phyloP scores from a whole-genome alignment of 2,329 filamentous ascomycete species.

The Cladosporium sp. region DNA sequence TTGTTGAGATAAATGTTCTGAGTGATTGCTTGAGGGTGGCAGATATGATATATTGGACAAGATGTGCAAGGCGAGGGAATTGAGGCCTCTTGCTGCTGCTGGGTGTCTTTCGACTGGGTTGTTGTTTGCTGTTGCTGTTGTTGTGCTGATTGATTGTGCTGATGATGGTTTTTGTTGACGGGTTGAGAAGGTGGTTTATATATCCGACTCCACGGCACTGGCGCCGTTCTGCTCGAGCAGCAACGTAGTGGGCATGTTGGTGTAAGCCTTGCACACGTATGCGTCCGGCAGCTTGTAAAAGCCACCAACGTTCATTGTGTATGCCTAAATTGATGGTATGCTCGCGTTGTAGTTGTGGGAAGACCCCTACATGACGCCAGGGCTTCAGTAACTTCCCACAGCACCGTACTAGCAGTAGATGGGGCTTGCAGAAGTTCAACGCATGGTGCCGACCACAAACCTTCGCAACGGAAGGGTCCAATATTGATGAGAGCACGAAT shows the following conservation, averaged over 20 bases:
- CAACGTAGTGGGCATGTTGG: not conserved
- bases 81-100: conserved; percentile 1
- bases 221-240: not conserved
- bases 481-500: not conserved
- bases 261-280: not conserved
- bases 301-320: not conserved
- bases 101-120: not conserved
- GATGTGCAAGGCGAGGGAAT: not conserved
- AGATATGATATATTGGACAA: not conserved
- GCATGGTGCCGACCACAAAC: not conserved
- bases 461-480: not conserved
- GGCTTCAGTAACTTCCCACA: not conserved
- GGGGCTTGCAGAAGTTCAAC: not conserved
- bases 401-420: not conserved
- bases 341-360: not conserved
- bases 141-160: not conserved
- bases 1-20: not conserved
- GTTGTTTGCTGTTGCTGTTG: not conserved
- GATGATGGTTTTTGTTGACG: not conserved
- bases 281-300: not conserved
- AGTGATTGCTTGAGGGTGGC: not conserved
- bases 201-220: not conserved
- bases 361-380: not conserved
- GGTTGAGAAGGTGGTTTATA: not conserved
- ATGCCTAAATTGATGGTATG: not conserved